phyloP scores from a whole-genome alignment of 495 filamentous ascomycete species.

The Aspergillus steynii region DNA sequence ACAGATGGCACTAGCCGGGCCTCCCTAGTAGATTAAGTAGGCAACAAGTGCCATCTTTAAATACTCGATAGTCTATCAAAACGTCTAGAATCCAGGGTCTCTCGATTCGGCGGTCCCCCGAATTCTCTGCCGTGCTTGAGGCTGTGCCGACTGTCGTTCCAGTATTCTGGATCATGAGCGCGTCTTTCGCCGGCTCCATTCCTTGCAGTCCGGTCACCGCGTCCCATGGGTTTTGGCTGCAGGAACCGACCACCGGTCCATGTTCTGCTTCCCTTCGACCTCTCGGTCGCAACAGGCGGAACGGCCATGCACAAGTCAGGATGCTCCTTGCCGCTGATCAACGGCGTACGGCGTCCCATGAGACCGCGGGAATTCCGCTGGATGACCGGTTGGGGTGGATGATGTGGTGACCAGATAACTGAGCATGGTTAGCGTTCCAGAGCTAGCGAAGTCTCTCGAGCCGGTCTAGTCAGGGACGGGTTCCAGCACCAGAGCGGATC shows the following conservation, averaged over 20 bases:
- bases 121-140: no score
- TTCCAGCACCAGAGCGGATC: slow-evolving; percentile 9
- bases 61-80: neutral
- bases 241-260: no score
- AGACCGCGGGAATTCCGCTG: neutral
- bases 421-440: no score
- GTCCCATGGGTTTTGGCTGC: neutral
- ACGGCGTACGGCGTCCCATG: no score
- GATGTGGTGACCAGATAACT: no score
- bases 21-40: neutral
- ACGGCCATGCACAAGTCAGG: no score
- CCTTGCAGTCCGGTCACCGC: neutral
- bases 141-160: no score
- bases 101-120: no score
- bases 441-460: no score
- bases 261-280: no score
- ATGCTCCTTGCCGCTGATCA: no score
- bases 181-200: neutral
- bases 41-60: neutral
- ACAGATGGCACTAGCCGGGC: neutral
- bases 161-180: neutral
- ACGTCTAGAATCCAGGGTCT: neutral
- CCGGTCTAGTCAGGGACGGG: slow-evolving; percentile 9
- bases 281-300: neutral
- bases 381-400: slow-evolving; percentile 1